phyloP scores from a whole-genome alignment of 2,329 filamentous ascomycete species.

The Ilyonectria destructans region DNA sequence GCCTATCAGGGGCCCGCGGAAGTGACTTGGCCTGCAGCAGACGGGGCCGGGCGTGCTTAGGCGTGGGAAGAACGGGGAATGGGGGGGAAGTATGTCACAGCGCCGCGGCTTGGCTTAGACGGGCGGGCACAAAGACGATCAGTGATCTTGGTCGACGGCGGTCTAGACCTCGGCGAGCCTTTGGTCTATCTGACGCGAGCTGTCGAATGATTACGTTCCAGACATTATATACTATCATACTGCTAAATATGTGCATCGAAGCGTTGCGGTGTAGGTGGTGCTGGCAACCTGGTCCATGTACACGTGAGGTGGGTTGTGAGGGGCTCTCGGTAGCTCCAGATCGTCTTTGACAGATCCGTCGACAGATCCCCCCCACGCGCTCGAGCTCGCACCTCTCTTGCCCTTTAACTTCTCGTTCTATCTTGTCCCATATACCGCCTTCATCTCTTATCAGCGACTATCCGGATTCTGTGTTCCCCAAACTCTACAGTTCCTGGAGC shows the following conservation, averaged over 20 bases:
- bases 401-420: neutral
- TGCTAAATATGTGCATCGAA: conserved; percentile 28
- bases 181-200: conserved; percentile 41
- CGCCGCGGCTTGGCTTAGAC: conserved; percentile 21
- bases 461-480: neutral
- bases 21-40: conserved; percentile 31
- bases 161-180: conserved; percentile 46
- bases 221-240: conserved; percentile 23
- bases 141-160: conserved; percentile 37
- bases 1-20: conserved; percentile 38
- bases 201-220: conserved; percentile 37
- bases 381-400: conserved; percentile 13
- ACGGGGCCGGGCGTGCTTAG: conserved; percentile 9
- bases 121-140: conserved; percentile 28
- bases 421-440: neutral
- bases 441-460: conserved; percentile 1
- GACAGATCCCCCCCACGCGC: conserved; percentile 10
- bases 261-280: conserved; percentile 1
- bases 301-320: conserved; percentile 1
- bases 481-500: conserved; percentile 5
- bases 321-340: neutral
- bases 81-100: conserved; percentile 26
- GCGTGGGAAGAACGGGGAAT: conserved; percentile 20
- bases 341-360: neutral
- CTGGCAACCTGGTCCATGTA: neutral